phyloP scores from a whole-genome alignment of 2,329 filamentous ascomycete genomes.

The Talaromyces sp. region DNA sequence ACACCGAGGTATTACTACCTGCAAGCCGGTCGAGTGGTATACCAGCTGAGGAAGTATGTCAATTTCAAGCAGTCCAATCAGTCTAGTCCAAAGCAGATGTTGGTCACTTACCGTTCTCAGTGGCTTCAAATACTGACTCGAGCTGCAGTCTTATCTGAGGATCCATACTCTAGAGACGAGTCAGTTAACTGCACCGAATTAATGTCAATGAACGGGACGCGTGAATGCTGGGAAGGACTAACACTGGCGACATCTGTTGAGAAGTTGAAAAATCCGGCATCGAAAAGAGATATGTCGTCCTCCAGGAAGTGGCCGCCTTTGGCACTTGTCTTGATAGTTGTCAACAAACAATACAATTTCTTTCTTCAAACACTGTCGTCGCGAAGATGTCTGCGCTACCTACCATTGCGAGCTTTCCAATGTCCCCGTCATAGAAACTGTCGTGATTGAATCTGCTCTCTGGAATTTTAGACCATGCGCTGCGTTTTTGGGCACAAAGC shows the following conservation, averaged over 20 bases:
- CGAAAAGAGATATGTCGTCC: conserved; percentile 24
- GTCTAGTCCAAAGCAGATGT: background rate
- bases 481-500: conserved; percentile 11
- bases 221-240: background rate
- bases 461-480: conserved; percentile 15
- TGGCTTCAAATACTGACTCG: background rate
- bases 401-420: conserved; percentile 4
- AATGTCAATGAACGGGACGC: background rate
- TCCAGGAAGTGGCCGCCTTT: conserved; percentile 11
- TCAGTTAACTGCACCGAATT: background rate
- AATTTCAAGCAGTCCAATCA: background rate
- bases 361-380: background rate
- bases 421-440: conserved; percentile 15
- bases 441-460: conserved; percentile 16
- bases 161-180: background rate
- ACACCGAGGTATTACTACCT: conserved; percentile 29
- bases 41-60: conserved; percentile 11
- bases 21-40: conserved; percentile 24
- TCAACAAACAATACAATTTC: background rate
- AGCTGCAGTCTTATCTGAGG: conserved; percentile 25
- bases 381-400: background rate
- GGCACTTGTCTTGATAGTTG: conserved; percentile 5
- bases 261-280: conserved; percentile 21
- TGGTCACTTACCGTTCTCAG: conserved; percentile 13
- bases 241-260: background rate